Evolutionary conservation across 306 rosid species (phyloP).

Genomic region (Cucurbita ficifolia): DNA sequence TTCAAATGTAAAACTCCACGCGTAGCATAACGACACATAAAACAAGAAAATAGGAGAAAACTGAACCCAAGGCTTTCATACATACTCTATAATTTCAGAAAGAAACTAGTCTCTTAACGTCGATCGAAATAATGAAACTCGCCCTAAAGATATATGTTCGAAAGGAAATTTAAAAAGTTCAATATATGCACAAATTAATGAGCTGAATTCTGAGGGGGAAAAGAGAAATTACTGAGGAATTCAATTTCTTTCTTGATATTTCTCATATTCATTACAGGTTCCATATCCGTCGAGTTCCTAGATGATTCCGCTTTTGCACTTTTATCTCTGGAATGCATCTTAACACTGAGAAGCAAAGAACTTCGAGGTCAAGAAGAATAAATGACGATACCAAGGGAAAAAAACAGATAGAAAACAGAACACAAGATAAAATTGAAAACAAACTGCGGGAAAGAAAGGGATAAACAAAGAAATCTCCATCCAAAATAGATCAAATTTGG

Average conservation of each 20-base stretch:
- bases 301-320: background rate
- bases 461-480: background rate
- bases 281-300: background rate
- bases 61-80: background rate
- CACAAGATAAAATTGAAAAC: background rate
- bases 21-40: background rate
- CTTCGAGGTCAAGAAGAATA: background rate
- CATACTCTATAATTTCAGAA: background rate
- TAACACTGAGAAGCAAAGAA: background rate
- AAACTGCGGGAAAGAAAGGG: background rate
- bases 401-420: background rate
- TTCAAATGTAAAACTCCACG: background rate
- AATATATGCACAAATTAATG: background rate
- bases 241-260: constrained; percentile 15
- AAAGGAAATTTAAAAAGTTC: background rate
- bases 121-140: background rate
- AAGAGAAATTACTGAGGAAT: constrained; percentile 4
- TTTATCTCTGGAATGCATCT: constrained; percentile 6
- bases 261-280: constrained; percentile 2
- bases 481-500: background rate
- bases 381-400: background rate
- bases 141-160: background rate
- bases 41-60: background rate
- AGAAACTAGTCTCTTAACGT: background rate
- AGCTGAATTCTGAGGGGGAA: background rate